A percentile compares a stretch with the other conserved stretches of the same genome.
phyloP scores from a whole-genome alignment of 257 asterid species.

The Ehretia macrophylla region DNA sequence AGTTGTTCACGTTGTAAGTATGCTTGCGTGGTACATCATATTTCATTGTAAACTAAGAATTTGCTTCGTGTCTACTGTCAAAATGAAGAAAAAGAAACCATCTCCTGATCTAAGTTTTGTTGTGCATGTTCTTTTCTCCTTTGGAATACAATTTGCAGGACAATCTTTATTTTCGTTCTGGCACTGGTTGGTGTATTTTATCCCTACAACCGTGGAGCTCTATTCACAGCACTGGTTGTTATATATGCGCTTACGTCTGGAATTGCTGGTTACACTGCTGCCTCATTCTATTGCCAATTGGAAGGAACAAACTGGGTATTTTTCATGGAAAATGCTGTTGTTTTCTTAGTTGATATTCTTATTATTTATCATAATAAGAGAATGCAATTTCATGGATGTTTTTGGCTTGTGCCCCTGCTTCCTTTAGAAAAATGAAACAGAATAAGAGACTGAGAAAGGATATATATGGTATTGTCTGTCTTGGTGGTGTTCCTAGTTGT shows the following conservation, averaged over 20 bases:
- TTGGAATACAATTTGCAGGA: conserved; percentile 20
- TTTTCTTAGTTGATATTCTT: neutral
- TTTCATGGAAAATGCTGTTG: neutral
- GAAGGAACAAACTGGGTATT: conserved; percentile 59
- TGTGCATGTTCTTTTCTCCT: neutral
- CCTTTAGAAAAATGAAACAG: too few relatives aligned
- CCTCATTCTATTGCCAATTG: conserved; percentile 50
- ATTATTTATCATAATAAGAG: too few relatives aligned
- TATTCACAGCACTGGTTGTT: conserved; percentile 41
- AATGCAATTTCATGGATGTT: neutral
- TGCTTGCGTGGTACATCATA: neutral
- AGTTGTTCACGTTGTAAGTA: conserved; percentile 50
- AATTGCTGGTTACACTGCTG: conserved; percentile 43
- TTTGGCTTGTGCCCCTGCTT: too few relatives aligned
- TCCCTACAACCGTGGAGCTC: conserved; percentile 53
- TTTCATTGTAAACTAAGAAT: neutral
- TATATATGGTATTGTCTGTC: too few relatives aligned
- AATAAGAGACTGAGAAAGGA: too few relatives aligned
- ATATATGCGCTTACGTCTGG: conserved; percentile 52
- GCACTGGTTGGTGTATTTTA: conserved; percentile 50
- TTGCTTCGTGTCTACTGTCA: neutral
- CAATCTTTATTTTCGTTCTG: conserved; percentile 35
- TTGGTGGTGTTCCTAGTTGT: too few relatives aligned
- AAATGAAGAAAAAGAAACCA: neutral
- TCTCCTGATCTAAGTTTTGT: neutral